Percentiles rank a stretch among this genome's conserved stretches.
Evolutionary conservation across 2,329 filamentous ascomycete genomes (phyloP).

Genomic region (Fusarium sp.): DNA sequence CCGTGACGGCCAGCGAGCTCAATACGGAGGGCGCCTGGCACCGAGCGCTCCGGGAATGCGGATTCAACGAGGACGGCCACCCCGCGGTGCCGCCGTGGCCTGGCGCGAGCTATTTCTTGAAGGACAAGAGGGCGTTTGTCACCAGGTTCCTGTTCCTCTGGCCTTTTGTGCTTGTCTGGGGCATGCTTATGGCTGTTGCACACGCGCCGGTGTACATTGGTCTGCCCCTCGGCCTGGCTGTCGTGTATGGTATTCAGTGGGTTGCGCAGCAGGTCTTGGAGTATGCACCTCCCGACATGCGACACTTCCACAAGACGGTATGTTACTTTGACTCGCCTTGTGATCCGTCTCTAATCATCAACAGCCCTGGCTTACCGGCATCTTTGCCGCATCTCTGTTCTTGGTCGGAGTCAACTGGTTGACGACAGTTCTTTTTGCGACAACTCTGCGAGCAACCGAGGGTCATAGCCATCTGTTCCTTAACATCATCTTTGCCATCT

Average conservation of each 20-base stretch:
- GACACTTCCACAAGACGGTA: conserved; percentile 89
- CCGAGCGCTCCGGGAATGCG: conserved; percentile 83
- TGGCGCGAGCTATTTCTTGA: conserved; percentile 76
- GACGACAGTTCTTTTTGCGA: conserved; percentile 64
- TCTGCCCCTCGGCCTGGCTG: conserved; percentile 75
- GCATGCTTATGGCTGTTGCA: conserved; percentile 78
- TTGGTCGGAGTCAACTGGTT: conserved; percentile 83
- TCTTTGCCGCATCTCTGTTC: conserved; percentile 90
- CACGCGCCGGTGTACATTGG: conserved; percentile 80
- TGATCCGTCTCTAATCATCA: conserved; percentile 10
- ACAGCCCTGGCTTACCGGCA: conserved; percentile 90
- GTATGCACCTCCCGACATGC: conserved; percentile 89
- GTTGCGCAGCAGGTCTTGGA: conserved; percentile 80
- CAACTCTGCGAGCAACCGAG: conserved; percentile 30
- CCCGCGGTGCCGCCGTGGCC: conserved; percentile 78
- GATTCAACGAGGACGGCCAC: conserved; percentile 84
- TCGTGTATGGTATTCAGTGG: conserved; percentile 80
- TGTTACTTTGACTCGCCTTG: conserved; percentile 45
- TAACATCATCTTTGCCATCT: conserved; percentile 79
- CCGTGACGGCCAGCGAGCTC: conserved; percentile 88
- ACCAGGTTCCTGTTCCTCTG: conserved; percentile 90
- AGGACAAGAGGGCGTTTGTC: conserved; percentile 82
- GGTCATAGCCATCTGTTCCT: conserved; percentile 70
- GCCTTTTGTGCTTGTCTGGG: conserved; percentile 82
- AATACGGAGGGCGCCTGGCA: conserved; percentile 87